phyloP scores from a whole-genome alignment of 148 eudicot genomes.

The Silene latifolia region DNA sequence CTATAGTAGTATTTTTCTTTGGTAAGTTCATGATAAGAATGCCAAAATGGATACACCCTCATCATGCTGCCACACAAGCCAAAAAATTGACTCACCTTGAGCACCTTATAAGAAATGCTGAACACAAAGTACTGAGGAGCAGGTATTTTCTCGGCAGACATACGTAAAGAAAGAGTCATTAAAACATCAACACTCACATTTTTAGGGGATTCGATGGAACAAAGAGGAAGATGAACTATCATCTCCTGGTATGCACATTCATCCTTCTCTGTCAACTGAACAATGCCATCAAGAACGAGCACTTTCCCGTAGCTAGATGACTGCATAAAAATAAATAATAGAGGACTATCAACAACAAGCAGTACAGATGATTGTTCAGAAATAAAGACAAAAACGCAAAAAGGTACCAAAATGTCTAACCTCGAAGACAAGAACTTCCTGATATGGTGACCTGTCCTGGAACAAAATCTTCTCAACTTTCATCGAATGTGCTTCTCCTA shows the following conservation, averaged over 20 bases:
- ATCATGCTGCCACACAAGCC: background rate
- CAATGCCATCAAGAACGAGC: conserved; percentile 90
- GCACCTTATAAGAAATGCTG: too few relatives aligned
- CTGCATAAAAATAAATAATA: conserved; percentile 39
- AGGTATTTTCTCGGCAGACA: background rate
- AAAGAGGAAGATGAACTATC: conserved; percentile 94
- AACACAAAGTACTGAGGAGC: background rate
- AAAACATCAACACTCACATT: conserved; percentile 37
- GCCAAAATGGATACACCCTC: background rate
- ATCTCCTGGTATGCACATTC: conserved; percentile 97
- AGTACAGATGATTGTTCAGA: background rate
- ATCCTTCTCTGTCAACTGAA: conserved; percentile 92
- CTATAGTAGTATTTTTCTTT: background rate
- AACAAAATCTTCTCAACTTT: conserved; percentile 71
- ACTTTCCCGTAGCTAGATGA: conserved; percentile 76
- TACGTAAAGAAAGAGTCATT: background rate
- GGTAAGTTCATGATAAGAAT: background rate
- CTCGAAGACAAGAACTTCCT: conserved; percentile 92
- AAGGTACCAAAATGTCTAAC: conserved; percentile 27
- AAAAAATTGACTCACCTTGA: too few relatives aligned
- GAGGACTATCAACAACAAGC: background rate
- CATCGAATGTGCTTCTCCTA: conserved; percentile 92
- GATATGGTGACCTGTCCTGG: conserved; percentile 69
- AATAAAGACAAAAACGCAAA: background rate
- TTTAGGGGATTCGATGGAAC: conserved; percentile 80